These are phyloP conservation scores for Candida piceae DNA, from an alignment of 805 yeast genomes.

Conservation along the genomic window DNA sequence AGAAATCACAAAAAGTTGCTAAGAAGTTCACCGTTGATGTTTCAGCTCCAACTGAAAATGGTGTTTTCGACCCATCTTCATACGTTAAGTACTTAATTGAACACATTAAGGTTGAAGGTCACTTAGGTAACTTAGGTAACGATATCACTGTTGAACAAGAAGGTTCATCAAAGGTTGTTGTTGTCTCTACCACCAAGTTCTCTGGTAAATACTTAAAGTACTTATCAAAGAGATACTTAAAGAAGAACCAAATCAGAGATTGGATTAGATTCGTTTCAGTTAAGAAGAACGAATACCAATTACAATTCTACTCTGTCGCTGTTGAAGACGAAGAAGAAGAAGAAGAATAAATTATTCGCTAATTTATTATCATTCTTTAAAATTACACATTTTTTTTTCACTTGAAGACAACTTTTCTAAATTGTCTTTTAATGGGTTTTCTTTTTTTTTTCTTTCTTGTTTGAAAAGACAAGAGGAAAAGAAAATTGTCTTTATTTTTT, in stretches of 20 bases:
- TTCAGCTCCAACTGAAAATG: constrained; percentile 95
- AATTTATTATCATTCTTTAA: not conserved
- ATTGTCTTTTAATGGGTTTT: not conserved
- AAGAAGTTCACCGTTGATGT: constrained; percentile 94
- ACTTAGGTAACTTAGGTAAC: constrained; percentile 95
- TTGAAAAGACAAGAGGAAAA: too few species aligned
- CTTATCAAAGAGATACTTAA: constrained; percentile 99
- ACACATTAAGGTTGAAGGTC: constrained; percentile 98
- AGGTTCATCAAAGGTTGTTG: constrained; percentile 85
- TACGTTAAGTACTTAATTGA: constrained; percentile 97
- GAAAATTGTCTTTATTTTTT: too few species aligned
- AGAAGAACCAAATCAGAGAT: constrained; percentile 99
- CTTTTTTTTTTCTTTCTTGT: not conserved
- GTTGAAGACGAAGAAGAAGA: constrained; percentile 87
- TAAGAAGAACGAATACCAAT: constrained; percentile 92
- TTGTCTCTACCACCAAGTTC: constrained; percentile 88
- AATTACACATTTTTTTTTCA: too few species aligned
- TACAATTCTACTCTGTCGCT: constrained; percentile 98
- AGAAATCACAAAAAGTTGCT: constrained; percentile 68
- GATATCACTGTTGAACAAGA: constrained; percentile 83
- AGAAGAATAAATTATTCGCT: constrained; percentile 36
- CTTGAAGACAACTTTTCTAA: too few species aligned
- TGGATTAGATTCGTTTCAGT: constrained; percentile 99
- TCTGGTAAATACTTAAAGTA: constrained; percentile 99
- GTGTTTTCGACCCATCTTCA: constrained; percentile 95